A percentile compares a stretch with the other conserved stretches of the same genome.
Conservation (phyloP, 2,329 filamentous ascomycete species). For the Simplicillium aogashimaense region DNA sequence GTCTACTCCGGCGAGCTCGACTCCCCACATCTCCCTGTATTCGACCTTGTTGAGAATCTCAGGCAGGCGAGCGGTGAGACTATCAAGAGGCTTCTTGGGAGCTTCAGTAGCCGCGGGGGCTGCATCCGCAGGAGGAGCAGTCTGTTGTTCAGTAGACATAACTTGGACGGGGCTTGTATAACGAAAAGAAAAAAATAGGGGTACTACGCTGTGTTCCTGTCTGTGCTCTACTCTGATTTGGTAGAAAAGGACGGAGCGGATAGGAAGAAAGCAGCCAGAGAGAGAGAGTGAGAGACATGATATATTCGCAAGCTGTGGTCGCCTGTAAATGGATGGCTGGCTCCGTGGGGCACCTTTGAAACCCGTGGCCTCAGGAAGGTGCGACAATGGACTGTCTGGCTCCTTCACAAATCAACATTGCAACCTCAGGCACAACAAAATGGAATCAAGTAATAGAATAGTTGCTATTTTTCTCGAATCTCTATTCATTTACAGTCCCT, state of each 20-base stretch:
- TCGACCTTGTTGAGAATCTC: conserved; percentile 45
- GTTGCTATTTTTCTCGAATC: too few species aligned
- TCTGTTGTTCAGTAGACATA: conserved; percentile 19
- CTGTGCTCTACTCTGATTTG: too few species aligned
- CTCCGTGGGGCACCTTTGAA: too few species aligned
- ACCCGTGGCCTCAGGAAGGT: too few species aligned
- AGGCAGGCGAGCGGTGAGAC: conserved; percentile 49
- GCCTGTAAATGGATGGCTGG: too few species aligned
- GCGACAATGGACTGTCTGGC: too few species aligned
- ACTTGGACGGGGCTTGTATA: conserved; percentile 1
- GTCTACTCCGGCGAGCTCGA: conserved; percentile 47
- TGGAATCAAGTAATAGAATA: too few species aligned
- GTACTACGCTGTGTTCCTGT: background rate
- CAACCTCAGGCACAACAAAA: too few species aligned
- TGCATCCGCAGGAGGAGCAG: conserved; percentile 5
- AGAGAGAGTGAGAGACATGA: background rate
- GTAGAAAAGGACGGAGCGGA: too few species aligned
- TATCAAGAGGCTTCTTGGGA: conserved; percentile 30
- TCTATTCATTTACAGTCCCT: too few species aligned
- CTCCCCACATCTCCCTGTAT: conserved; percentile 80
- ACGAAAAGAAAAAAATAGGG: background rate
- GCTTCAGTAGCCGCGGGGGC: background rate
- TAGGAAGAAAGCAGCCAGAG: too few species aligned
- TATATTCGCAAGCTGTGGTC: background rate
- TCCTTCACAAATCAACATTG: too few species aligned